Base-by-base conservation (phyloP, 495 filamentous ascomycete genomes). In the Hyaloscypha bicolor region DNA sequence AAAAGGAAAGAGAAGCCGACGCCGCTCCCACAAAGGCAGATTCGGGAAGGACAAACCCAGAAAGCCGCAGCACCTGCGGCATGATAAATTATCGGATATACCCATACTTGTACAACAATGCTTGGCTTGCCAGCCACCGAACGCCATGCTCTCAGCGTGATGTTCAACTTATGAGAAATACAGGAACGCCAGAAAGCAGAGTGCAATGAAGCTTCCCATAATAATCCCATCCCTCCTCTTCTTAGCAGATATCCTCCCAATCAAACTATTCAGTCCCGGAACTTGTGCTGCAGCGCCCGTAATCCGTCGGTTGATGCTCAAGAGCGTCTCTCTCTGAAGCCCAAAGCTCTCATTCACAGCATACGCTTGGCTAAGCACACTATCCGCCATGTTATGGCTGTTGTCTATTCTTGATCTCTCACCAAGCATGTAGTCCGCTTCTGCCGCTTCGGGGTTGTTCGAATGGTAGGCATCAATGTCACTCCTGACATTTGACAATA, bases 371-470 rank as follows among this genome's bases (percentile, higher is more conserved):
- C 91, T 94, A 66, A 99, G 81, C 52, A 99, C 93, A 63, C 88
- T 89, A 74, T 99, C 95, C 48, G 91, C 91, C 78, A 95, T 85
- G 60, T 87, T 90, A 74, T 97, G 89, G 73, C 91, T 94, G 72
- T 90, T 85, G 70, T 99, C 96, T 72, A 99, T 86, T 65, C 89
- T 84, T 58, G 81, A 77, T 32, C 95, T 85, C 85, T 99, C 95
- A 71, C 92, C 91, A 22, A 98, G 85, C 93, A 99, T 97, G 80
- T 97, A 98, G 52, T 98, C 94, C 22, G 92, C 91, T 79, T 97
- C 95, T 45, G 88, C 91, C 6, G 83, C 86, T 62, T 85, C 90
- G 9, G 92, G 91, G 78, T 96, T 94, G 31, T 85, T 86, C 29
- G 89, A 86, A 37, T 89, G 91, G 83, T 97, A 97, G 48, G 91